Evolutionary conservation across 2,329 filamentous ascomycete genomes (phyloP), one percentile per base, ranked within the genome.

Genomic region (Phaeosphaeria sp.): DNA sequence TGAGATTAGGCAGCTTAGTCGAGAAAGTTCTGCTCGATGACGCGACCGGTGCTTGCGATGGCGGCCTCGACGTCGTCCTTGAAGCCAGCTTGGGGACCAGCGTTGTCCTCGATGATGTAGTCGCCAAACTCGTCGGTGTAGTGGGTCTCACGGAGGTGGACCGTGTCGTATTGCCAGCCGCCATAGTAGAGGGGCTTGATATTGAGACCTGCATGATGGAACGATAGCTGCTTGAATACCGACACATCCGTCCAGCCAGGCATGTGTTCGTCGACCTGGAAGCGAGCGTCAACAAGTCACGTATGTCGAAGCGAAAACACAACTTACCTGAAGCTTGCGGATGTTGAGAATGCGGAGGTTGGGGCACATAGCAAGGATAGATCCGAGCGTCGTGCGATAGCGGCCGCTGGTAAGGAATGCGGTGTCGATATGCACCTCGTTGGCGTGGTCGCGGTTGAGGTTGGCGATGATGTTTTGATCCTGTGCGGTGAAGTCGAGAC

Each of bases 11-110:
- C 15, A 25, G 48, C 33, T 36, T 50, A 50, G 48, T 17, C 2
- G 20, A 50, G 21, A 33, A 50, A 27, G n/a, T 46, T 46, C 21
- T 24, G 21, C 20, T 17, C 22, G 44, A 46, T 24, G 22, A 17
- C 22, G 6, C 15, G 20, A n/a, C 49, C 45, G 17, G 51, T 52
- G 49, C 17, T 1, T 6, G 4, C 4, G 22, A 63, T 42, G 1
- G 66, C 63, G 11, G 52, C 56, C 1, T n/a, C 18, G 11, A 68
- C n/a, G 47, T 69, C 66, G 17, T 66, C 57, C 6, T 43, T 24
- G 39, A 63, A 65, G 3, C 47, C 46, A 1, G 56, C 57, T 48
- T 70, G 66, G 2, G 61, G 60, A 9, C 67, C 66, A 3, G 56
- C 54, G 30, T 46, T 39, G 1, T 33, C 43, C 45, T 61, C 58